Conservation (phyloP, 1,284 basidiomycete species). For the Exobasidium cylindrosporum region DNA sequence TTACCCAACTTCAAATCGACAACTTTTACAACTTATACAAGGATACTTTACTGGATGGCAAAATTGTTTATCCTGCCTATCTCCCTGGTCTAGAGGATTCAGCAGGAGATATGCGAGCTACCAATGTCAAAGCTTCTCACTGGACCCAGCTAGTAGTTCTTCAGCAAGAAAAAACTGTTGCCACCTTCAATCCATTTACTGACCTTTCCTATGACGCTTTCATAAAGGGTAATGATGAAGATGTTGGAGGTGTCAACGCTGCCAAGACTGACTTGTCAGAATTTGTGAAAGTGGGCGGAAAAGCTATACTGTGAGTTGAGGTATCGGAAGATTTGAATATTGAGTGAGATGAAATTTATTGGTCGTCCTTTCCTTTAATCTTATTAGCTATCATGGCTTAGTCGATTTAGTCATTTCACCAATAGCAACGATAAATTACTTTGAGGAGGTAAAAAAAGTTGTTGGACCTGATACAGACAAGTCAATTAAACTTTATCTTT, state of each 20-base stretch:
- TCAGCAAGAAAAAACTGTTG: slow-evolving; percentile 18
- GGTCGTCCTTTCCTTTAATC: not conserved
- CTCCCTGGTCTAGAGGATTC: slow-evolving; percentile 19
- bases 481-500: slow-evolving; percentile 25
- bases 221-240: slow-evolving; percentile 14
- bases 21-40: slow-evolving; percentile 7
- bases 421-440: slow-evolving; percentile 18
- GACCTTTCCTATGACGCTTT: slow-evolving; percentile 23
- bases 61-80: slow-evolving; percentile 20
- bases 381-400: slow-evolving; percentile 27
- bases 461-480: slow-evolving; percentile 16
- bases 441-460: slow-evolving; percentile 14
- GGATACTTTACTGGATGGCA: slow-evolving; percentile 11
- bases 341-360: not conserved
- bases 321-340: not conserved
- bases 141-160: slow-evolving; percentile 44
- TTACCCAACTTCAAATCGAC: slow-evolving; percentile 13
- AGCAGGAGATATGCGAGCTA: slow-evolving; percentile 3
- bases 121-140: slow-evolving; percentile 33
- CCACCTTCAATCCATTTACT: slow-evolving; percentile 13
- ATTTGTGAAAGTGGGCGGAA: slow-evolving; percentile 28
- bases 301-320: slow-evolving; percentile 19
- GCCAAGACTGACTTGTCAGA: slow-evolving; percentile 25
- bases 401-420: slow-evolving; percentile 23
- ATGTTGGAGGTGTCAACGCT: slow-evolving; percentile 15